Evolutionary conservation across 2,329 filamentous ascomycete genomes (phyloP).

Genomic region (Scorias spongiosa): DNA sequence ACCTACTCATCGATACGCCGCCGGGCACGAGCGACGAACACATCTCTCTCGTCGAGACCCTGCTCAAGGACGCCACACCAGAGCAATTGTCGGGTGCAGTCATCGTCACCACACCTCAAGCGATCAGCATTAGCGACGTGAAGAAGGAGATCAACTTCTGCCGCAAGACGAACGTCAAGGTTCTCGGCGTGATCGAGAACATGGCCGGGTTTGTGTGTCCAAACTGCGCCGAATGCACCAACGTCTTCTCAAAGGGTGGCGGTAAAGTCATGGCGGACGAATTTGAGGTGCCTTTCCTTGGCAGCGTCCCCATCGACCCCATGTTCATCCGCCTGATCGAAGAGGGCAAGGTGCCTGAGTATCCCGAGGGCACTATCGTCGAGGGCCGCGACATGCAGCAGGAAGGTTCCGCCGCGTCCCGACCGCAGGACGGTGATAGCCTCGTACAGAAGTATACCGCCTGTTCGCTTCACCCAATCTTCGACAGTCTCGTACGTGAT

Average conservation of each 20-base stretch:
- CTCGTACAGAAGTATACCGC: conserved; percentile 58
- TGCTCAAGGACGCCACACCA: conserved; percentile 26
- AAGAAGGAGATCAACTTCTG: conserved; percentile 93
- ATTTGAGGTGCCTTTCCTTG: conserved; percentile 70
- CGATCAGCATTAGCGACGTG: conserved; percentile 83
- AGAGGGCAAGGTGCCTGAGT: conserved; percentile 49
- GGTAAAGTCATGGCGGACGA: conserved; percentile 80
- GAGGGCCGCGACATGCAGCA: conserved; percentile 36
- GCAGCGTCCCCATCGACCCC: conserved; percentile 79
- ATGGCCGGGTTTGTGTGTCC: conserved; percentile 87
- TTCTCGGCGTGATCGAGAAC: conserved; percentile 88
- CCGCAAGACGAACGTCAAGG: conserved; percentile 60
- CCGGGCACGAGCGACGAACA: conserved; percentile 95
- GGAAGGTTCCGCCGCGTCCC: not conserved
- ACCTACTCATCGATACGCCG: conserved; percentile 85
- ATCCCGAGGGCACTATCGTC: conserved; percentile 52
- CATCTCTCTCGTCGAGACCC: conserved; percentile 75
- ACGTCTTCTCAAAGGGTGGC: conserved; percentile 84
- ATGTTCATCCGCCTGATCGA: conserved; percentile 82
- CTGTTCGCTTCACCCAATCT: conserved; percentile 57
- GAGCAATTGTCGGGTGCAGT: conserved; percentile 74
- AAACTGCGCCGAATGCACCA: conserved; percentile 66
- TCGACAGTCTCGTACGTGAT: conserved; percentile 41
- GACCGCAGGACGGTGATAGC: conserved; percentile 19
- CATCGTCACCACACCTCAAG: conserved; percentile 90